Percentiles rank a stretch among this genome's conserved stretches.
These are phyloP conservation scores for Xylariales sp. DNA, from an alignment of 2,329 filamentous ascomycete genomes.

Conservation along the genomic window DNA sequence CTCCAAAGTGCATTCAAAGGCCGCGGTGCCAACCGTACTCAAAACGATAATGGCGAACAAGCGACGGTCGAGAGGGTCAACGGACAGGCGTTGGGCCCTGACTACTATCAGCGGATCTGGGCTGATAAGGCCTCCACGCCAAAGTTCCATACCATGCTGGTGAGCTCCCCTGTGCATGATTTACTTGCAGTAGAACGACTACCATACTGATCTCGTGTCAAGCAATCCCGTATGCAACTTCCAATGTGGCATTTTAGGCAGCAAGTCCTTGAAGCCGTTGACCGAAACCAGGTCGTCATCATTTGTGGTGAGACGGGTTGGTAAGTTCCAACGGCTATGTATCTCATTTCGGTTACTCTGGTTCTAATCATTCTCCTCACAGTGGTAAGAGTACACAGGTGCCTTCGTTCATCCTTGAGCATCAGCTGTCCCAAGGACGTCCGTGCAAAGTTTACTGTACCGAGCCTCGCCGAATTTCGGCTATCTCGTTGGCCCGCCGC, in stretches of 20 bases:
- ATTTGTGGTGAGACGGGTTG: constrained; percentile 96
- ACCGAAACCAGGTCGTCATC: constrained; percentile 80
- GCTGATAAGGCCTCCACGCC: constrained; percentile 49
- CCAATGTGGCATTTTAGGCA: constrained; percentile 86
- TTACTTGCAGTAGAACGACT: too few species aligned
- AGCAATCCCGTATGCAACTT: constrained; percentile 67
- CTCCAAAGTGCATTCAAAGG: constrained; percentile 71
- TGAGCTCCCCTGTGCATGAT: too few species aligned
- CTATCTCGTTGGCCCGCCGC: constrained; percentile 85
- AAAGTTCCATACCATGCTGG: constrained; percentile 75
- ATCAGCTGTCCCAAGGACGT: constrained; percentile 75
- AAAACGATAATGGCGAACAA: constrained; percentile 45
- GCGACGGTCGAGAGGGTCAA: constrained; percentile 39
- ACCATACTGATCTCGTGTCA: background rate
- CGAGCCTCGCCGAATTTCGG: constrained; percentile 91
- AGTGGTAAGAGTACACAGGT: constrained; percentile 95
- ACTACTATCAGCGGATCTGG: constrained; percentile 57
- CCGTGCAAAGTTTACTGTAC: constrained; percentile 93
- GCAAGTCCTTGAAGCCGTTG: constrained; percentile 72
- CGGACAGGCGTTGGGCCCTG: constrained; percentile 32
- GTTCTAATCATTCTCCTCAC: too few species aligned
- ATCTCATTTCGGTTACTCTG: too few species aligned
- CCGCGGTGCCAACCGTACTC: constrained; percentile 42
- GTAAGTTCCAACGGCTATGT: too few species aligned
- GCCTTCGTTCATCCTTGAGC: constrained; percentile 88